Percentiles rank a stretch among this genome's conserved stretches.
Conservation (phyloP, 805 yeast species). For the Candida tammaniensis region DNA sequence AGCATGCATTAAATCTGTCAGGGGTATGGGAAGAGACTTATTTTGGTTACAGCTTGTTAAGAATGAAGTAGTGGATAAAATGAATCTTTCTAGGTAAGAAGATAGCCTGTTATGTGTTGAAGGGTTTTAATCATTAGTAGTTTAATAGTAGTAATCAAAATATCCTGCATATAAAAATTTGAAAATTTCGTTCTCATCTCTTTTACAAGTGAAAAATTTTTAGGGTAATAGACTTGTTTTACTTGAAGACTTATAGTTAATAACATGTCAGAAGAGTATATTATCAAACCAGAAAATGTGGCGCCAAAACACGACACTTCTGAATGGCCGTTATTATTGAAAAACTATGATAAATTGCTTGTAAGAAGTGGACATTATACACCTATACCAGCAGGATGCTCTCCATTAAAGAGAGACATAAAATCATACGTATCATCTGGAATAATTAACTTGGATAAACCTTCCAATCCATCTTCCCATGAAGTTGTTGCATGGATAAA, state of each 20-base stretch:
- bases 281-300: conserved; percentile 85
- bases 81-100: too few relatives aligned
- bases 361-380: conserved; percentile 98
- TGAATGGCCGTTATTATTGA: conserved; percentile 92
- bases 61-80: conserved; percentile 24
- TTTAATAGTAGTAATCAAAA: too few relatives aligned
- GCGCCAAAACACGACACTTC: conserved; percentile 82
- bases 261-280: conserved; percentile 62
- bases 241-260: too few relatives aligned
- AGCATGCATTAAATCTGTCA: conserved; percentile 30
- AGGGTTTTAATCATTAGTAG: too few relatives aligned
- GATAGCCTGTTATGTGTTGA: too few relatives aligned
- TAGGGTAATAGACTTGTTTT: too few relatives aligned
- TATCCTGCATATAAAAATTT: too few relatives aligned
- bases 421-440: conserved; percentile 89
- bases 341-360: conserved; percentile 88
- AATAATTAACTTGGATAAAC: conserved; percentile 96
- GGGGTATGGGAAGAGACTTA: conserved; percentile 37
- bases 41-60: conserved; percentile 41
- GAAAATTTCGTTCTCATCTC: conserved; percentile 1
- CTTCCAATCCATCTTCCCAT: conserved; percentile 97
- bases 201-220: conserved; percentile 4
- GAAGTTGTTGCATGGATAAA: conserved; percentile 99
- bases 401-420: conserved; percentile 92
- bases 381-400: conserved; percentile 93